Evolutionary conservation across 176 grass and related monocot species (phyloP).

Genomic region (Cymbopogon citratus): DNA sequence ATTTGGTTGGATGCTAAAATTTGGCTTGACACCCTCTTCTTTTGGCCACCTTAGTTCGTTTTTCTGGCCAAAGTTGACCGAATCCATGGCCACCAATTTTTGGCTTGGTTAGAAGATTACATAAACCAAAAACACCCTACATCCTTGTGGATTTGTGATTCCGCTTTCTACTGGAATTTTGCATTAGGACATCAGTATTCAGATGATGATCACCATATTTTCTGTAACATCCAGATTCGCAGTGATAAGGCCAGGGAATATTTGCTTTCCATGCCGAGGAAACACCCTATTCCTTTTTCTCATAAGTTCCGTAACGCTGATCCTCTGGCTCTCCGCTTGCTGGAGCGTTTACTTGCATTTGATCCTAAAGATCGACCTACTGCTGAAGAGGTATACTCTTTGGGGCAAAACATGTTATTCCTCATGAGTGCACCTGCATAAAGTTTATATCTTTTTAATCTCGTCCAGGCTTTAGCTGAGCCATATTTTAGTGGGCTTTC

Average conservation of each 20-base stretch:
- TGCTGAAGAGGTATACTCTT: conserved; percentile 68
- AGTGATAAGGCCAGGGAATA: conserved; percentile 78
- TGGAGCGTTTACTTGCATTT: conserved; percentile 88
- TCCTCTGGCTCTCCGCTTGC: conserved; percentile 66
- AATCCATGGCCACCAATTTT: neutral
- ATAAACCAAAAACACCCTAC: neutral
- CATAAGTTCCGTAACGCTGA: conserved; percentile 60
- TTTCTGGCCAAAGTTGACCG: neutral
- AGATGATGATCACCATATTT: conserved; percentile 14
- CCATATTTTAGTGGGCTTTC: conserved; percentile 76
- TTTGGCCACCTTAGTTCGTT: neutral
- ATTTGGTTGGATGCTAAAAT: neutral
- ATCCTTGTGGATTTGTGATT: neutral
- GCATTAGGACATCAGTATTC: neutral
- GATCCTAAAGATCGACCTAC: conserved; percentile 81
- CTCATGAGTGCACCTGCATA: conserved; percentile 9
- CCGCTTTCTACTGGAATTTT: conserved; percentile 4
- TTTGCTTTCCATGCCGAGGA: conserved; percentile 64
- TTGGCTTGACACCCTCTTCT: neutral
- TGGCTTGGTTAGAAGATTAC: neutral
- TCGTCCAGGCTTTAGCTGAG: conserved; percentile 78
- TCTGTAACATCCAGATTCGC: conserved; percentile 50
- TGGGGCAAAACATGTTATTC: neutral
- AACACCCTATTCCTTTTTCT: conserved; percentile 50
- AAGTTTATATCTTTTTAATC: conserved; percentile 9